phyloP scores from a whole-genome alignment of 177 flowering plant genomes.

The Tripterygium wilfordii region DNA sequence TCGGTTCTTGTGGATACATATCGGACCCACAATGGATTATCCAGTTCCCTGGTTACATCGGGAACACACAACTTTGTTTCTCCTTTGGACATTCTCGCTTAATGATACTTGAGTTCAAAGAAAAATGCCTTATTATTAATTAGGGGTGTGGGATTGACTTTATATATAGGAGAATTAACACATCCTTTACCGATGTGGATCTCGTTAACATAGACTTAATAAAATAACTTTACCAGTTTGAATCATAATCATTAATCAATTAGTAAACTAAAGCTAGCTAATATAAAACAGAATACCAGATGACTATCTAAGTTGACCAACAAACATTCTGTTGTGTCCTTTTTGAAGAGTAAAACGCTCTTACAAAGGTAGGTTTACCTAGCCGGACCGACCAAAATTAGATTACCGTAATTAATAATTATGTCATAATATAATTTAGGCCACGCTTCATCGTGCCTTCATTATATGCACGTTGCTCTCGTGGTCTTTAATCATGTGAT shows the following conservation, averaged over 20 bases:
- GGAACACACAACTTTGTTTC: too few species aligned
- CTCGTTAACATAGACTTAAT: background rate
- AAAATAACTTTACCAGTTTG: too few species aligned
- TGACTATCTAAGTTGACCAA: constrained; percentile 6
- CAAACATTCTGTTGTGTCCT: constrained; percentile 12
- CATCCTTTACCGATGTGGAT: too few species aligned
- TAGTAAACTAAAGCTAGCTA: background rate
- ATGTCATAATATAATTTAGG: background rate
- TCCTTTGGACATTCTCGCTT: too few species aligned
- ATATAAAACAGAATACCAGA: too few species aligned
- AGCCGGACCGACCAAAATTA: constrained; percentile 18
- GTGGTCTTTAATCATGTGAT: constrained; percentile 4
- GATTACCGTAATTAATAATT: background rate
- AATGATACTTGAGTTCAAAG: too few species aligned
- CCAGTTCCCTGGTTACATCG: too few species aligned
- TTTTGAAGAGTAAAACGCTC: background rate
- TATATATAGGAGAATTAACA: too few species aligned
- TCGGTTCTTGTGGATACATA: too few species aligned
- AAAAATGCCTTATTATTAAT: too few species aligned
- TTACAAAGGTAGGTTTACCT: constrained; percentile 13
- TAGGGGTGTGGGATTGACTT: too few species aligned
- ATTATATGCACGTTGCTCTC: constrained; percentile 18
- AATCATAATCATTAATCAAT: background rate
- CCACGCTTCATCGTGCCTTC: constrained; percentile 3
- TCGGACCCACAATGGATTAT: too few species aligned